A percentile compares a stretch with the other conserved stretches of the same genome.
Conservation (phyloP, 2,329 filamentous ascomycete species). For the Paracorniculantispora psalliotae region DNA sequence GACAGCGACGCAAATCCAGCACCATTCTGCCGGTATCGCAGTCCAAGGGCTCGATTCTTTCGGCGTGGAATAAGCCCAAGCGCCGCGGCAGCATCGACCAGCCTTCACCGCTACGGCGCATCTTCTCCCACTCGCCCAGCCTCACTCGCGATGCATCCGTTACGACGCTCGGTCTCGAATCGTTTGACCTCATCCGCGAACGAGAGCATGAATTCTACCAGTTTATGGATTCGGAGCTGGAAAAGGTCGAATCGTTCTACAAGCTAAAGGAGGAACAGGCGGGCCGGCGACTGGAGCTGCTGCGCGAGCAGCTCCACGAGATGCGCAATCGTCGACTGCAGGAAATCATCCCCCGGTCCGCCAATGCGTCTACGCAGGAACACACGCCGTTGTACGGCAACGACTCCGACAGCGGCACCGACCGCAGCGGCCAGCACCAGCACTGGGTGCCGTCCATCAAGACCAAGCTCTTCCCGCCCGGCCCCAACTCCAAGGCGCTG, state of each 20-base stretch:
- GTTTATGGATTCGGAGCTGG: slow-evolving; percentile 77
- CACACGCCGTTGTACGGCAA: slow-evolving; percentile 33
- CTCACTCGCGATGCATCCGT: slow-evolving; percentile 24
- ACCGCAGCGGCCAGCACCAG: not conserved
- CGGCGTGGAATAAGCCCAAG: slow-evolving; percentile 1
- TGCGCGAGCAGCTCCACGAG: slow-evolving; percentile 83
- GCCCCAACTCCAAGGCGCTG: slow-evolving; percentile 56
- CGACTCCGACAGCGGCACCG: slow-evolving; percentile 20
- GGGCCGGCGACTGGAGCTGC: slow-evolving; percentile 59
- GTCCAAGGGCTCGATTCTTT: not conserved
- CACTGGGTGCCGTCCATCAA: slow-evolving; percentile 50
- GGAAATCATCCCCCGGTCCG: slow-evolving; percentile 38
- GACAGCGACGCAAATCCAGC: not conserved
- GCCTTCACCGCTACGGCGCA: slow-evolving; percentile 29
- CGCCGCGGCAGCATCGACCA: slow-evolving; percentile 18
- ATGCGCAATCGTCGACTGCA: slow-evolving; percentile 81
- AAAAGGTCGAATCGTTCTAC: slow-evolving; percentile 93
- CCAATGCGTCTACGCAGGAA: not conserved
- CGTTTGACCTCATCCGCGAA: slow-evolving; percentile 60
- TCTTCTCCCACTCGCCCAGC: slow-evolving; percentile 29
- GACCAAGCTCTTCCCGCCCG: slow-evolving; percentile 49
- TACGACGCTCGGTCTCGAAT: slow-evolving; percentile 33
- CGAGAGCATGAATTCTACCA: slow-evolving; percentile 79
- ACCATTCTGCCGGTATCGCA: slow-evolving; percentile 5
- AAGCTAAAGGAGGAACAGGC: slow-evolving; percentile 82